Conservation (phyloP, 2,329 filamentous ascomycete genomes). For the Geosmithia putterillii region DNA sequence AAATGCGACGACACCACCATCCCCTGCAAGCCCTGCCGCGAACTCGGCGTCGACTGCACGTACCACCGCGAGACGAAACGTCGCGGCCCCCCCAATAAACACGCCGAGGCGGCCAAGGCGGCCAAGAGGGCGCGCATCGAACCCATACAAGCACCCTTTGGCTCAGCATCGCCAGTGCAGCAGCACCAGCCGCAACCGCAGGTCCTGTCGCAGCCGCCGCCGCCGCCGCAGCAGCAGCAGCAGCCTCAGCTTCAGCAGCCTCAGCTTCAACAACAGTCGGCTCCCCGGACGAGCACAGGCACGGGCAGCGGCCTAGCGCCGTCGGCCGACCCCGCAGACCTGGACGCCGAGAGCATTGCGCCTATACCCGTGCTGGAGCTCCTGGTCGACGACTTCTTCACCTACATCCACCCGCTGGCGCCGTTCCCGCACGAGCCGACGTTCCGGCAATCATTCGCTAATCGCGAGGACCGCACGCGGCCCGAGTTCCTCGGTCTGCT, state of each 20-base stretch:
- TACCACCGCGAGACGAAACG: constrained; percentile 45
- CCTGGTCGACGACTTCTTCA: constrained; percentile 72
- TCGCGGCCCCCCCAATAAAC: constrained; percentile 46
- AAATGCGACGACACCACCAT: constrained; percentile 45
- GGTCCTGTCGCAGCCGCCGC: background rate
- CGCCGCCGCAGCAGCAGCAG: background rate
- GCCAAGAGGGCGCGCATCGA: constrained; percentile 35
- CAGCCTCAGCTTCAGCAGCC: background rate
- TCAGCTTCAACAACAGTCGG: constrained; percentile 2
- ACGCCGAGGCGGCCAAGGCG: constrained; percentile 41
- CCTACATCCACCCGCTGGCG: constrained; percentile 64
- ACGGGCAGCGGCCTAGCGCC: constrained; percentile 33
- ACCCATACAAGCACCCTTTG: constrained; percentile 5
- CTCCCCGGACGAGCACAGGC: no score
- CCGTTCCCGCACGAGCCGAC: constrained; percentile 72
- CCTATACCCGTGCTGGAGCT: constrained; percentile 55
- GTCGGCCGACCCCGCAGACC: constrained; percentile 21
- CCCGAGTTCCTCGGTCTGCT: constrained; percentile 58
- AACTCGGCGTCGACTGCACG: constrained; percentile 46
- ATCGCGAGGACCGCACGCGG: constrained; percentile 53
- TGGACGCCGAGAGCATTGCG: constrained; percentile 58
- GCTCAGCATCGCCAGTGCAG: constrained; percentile 3
- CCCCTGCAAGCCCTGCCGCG: constrained; percentile 43
- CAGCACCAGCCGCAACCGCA: no score
- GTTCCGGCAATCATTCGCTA: constrained; percentile 56